A percentile compares a stretch with the other conserved stretches of the same genome.
phyloP scores from a whole-genome alignment of 805 yeast species.

The Lachancea sp. region DNA sequence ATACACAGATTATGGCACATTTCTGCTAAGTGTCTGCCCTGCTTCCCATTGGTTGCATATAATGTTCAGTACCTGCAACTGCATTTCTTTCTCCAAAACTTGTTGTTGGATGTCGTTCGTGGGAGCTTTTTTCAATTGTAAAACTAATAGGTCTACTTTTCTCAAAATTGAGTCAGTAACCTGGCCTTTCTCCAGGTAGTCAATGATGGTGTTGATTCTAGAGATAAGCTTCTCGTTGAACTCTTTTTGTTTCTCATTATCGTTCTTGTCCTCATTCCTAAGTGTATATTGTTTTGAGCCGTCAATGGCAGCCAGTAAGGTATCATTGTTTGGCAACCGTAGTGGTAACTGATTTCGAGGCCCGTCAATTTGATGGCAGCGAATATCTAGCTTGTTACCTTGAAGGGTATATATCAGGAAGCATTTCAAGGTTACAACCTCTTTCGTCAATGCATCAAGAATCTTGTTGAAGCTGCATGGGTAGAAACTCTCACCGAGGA shows the following conservation, averaged over 20 bases:
- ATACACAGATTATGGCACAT: neutral
- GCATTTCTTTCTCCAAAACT: constrained; percentile 22
- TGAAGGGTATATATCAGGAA: constrained; percentile 1
- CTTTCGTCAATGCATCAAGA: neutral
- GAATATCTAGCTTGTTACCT: neutral
- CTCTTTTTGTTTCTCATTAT: neutral
- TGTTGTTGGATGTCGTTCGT: constrained; percentile 25
- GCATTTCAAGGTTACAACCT: neutral
- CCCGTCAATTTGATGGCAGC: constrained; percentile 1
- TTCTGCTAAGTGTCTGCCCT: neutral
- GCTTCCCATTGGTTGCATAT: constrained; percentile 29
- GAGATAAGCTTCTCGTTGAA: constrained; percentile 11
- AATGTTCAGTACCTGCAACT: constrained; percentile 19
- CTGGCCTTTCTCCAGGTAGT: constrained; percentile 14
- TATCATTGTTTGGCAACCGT: neutral
- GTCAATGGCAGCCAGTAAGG: neutral
- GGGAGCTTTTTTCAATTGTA: constrained; percentile 16
- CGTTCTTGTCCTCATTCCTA: neutral
- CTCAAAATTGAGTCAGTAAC: constrained; percentile 16
- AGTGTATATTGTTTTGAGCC: neutral
- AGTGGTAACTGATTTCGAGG: neutral
- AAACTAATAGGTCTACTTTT: constrained; percentile 17
- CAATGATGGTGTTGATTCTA: constrained; percentile 16
- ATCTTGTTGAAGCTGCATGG: neutral
- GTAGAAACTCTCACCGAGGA: neutral